These are phyloP conservation scores for Arachis hypogaea DNA, from an alignment of 306 rosid species.

Conservation along the genomic window DNA sequence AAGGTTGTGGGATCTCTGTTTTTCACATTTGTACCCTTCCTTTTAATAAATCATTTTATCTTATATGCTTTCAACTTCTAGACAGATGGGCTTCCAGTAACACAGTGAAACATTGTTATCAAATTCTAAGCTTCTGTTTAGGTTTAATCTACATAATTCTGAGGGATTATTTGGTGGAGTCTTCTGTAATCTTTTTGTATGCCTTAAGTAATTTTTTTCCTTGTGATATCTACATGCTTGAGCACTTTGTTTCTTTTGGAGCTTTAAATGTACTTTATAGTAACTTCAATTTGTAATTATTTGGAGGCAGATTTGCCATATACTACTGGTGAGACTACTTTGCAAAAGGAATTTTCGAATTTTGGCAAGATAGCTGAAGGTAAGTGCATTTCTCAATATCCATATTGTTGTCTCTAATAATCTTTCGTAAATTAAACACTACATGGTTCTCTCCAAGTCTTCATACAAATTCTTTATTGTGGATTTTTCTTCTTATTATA, in stretches of 20 bases:
- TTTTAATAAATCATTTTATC: background rate
- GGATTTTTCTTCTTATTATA: no score
- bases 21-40: no score
- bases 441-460: no score
- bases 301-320: conserved; percentile 80
- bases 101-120: conserved; percentile 7
- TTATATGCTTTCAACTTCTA: conserved; percentile 12
- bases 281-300: conserved; percentile 29
- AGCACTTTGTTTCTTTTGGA: background rate
- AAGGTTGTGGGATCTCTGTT: no score
- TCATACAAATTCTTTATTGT: no score
- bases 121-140: background rate
- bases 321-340: conserved; percentile 58
- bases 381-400: conserved; percentile 33
- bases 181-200: conserved; percentile 27
- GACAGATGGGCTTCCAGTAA: background rate
- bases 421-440: no score
- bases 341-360: conserved; percentile 72
- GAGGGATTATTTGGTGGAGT: conserved; percentile 9
- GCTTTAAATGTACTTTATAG: conserved; percentile 6
- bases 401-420: background rate
- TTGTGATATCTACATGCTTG: conserved; percentile 22
- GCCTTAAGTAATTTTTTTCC: background rate
- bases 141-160: conserved; percentile 10
- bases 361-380: conserved; percentile 93